Evolutionary conservation across 306 rosid species (phyloP), one percentile per base, ranked within the genome.

Genomic region (Sindora glabra): DNA sequence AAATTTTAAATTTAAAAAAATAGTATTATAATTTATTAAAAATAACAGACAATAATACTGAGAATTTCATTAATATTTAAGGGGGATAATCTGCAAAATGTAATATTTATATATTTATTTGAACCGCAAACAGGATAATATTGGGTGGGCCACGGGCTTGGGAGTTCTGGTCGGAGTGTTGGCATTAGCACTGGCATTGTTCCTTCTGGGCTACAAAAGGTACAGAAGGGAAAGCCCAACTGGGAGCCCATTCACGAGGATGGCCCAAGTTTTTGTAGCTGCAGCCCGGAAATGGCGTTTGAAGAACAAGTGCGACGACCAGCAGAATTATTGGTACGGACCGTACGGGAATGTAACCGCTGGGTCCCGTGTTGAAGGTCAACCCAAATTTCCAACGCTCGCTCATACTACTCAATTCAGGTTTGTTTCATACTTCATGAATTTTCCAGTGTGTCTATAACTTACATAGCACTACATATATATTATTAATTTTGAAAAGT

Each of bases 81-180:
- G n/a, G n/a, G n/a, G n/a, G n/a, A n/a, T n/a, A n/a, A n/a, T n/a
- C n/a, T n/a, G n/a, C n/a, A n/a, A n/a, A n/a, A n/a, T n/a, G n/a
- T n/a, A n/a, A n/a, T n/a, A n/a, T n/a, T n/a, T n/a, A 0, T 18
- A 26, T 11, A 30, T 38, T 38, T 38, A 67, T n/a, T n/a, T 1
- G 2, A 5, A 39, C 26, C n/a, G n/a, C n/a, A n/a, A n/a, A 25
- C 22, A 81, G 83, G 87, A 81, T 6, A 74, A 78, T 39, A 47
- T 81, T 1, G 58, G 83, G 55, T 74, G 83, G 87, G 76, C 33
- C 0, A 22, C 30, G 4, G 72, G 81, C 7, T 74, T 59, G 32
- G 69, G 72, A 8, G 16, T 78, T 15, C 44, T 77, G 56, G 72
- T 6, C 3, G 30, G 3, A 6, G 30, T 72, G 6, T 68, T 25